Evolutionary conservation across 345 rosid genomes (phyloP), one percentile per base, ranked within the genome.

Genomic region (Fremontodendron californicum): DNA sequence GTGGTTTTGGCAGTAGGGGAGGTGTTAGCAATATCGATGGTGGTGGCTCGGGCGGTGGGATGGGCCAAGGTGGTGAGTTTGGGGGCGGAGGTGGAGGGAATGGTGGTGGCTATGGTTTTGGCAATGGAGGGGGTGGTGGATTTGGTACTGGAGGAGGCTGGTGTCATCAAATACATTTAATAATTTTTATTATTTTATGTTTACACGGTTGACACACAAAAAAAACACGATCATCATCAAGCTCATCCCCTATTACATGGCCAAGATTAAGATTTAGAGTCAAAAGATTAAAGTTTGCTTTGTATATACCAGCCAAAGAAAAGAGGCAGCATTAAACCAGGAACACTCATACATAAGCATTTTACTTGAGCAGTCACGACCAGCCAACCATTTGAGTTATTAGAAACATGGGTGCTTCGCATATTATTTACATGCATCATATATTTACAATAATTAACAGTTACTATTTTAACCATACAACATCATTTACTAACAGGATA

Each of bases 401-500:
- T 73, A 73, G 12, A 52, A 39, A 21, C 76, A 55, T 23, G 46
- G 51, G 45, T 54, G 33, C 51, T 13, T 55, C 35, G 46, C 46
- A 11, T 55, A 6, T 21, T 73, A 73, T 55, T 21, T 55, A 73
- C 64, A 39, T 39, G 12, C 65, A 39, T 23, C 23, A 23, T 57
- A 23, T 69, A n/a, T n/a, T n/a, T n/a, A 69, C 37, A 71, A 31
- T 6, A 18, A 49, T 71, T 23, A 71, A 5, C 29, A n/a, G 10
- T 71, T 51, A 10, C 46, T 23, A 39, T 65, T 81, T 61, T 31
- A 52, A 52, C 69, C 75, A 77, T 58, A 43, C 69, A 0, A 1
- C 25, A 75, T 21, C 21, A 8, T 77, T 77, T 68, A 68, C 77
- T 51, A 78, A 46, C 58, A 75, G 76, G 66, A 8, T 31, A 74